Conservation (phyloP, 2,329 filamentous ascomycete species). For the Alternaria novae-zelandiae region DNA sequence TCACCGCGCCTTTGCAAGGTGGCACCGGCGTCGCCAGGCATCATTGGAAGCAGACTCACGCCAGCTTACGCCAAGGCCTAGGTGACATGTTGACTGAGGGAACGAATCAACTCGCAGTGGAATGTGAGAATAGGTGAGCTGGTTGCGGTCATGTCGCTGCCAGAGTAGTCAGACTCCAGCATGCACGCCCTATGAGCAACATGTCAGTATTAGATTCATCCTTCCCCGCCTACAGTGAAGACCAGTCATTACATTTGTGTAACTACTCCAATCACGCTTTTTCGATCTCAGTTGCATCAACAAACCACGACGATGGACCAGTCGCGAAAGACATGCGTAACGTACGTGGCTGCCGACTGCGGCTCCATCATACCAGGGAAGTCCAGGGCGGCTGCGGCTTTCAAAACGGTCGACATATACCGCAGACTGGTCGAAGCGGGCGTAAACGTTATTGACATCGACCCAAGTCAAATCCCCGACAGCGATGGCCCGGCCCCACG, state of each 20-base stretch:
- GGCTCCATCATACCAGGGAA: conserved; percentile 24
- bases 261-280: background rate
- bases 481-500: background rate
- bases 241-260: background rate
- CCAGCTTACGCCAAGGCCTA: background rate
- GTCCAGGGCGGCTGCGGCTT: conserved; percentile 16
- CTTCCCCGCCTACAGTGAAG: background rate
- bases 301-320: background rate
- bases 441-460: background rate
- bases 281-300: background rate
- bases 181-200: background rate
- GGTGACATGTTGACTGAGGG: background rate
- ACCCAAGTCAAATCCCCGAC: background rate
- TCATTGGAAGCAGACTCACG: background rate
- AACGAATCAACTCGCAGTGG: background rate
- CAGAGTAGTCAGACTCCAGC: background rate
- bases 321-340: conserved; percentile 6
- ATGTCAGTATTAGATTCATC: background rate
- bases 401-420: conserved; percentile 6
- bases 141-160: background rate
- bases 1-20: background rate
- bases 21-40: background rate
- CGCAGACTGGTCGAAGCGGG: conserved; percentile 9
- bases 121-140: background rate
- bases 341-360: conserved; percentile 19